These are phyloP conservation scores for Gaeumannomyces tritici DNA, from an alignment of 2,329 filamentous ascomycete genomes.

Conservation along the genomic window DNA sequence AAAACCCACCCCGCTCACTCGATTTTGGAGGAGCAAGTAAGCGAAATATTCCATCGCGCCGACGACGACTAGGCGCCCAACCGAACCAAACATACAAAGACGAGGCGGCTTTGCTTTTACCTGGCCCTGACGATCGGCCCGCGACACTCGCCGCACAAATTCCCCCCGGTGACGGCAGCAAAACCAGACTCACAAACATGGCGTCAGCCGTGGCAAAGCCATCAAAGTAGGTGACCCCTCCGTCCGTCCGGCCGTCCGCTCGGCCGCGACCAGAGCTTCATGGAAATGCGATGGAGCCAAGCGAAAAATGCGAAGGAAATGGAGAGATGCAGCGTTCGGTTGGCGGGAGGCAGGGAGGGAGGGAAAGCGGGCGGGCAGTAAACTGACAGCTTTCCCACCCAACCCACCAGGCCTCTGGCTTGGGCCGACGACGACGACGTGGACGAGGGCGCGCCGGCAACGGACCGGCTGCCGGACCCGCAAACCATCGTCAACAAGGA, in stretches of 20 bases:
- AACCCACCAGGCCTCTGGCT: not conserved
- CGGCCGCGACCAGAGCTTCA: too few species aligned
- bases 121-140: not conserved
- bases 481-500: conserved; percentile 96
- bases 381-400: not conserved
- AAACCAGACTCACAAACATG: not conserved
- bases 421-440: conserved; percentile 65
- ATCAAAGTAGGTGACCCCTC: not conserved
- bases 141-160: not conserved
- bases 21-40: not conserved
- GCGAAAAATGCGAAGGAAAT: not conserved
- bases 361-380: too few species aligned
- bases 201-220: not conserved
- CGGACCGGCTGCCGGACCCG: conserved; percentile 64
- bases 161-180: not conserved
- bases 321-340: too few species aligned
- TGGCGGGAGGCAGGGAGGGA: too few species aligned
- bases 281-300: too few species aligned
- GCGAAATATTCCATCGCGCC: not conserved
- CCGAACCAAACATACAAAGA: not conserved
- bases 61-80: not conserved
- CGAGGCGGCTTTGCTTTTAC: not conserved
- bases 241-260: too few species aligned
- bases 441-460: conserved; percentile 55
- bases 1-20: conserved; percentile 1